Evolutionary conservation across 106 monocot genomes (phyloP), one percentile per base, ranked within the genome.

Genomic region (Posidonia australis): DNA sequence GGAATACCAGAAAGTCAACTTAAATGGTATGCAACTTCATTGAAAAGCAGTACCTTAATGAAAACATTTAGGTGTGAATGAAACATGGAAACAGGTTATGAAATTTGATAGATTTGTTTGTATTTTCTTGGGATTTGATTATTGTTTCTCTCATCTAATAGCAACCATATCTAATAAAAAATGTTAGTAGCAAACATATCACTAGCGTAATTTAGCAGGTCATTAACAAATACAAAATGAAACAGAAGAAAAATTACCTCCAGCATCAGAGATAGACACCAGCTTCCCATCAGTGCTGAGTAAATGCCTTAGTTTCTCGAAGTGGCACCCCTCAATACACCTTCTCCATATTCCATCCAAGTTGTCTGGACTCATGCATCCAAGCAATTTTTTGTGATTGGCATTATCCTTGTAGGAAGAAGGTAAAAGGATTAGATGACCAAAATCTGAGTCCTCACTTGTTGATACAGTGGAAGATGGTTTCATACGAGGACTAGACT

Each of bases 281-380:
- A 89, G 76, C 70, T 67, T 86, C 62, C 86, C 93, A 73, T 86
- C 70, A 18, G 57, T 60, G 52, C 22, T 62, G 31, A 94, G 79
- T 58, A 94, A 62, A 51, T 84, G 57, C 52, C 67, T 73, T 62
- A 94, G 66, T 57, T 81, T 80, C 63, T 74, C 82, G 6, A 81
- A 86, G 66, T 84, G 86, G 51, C 93, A 94, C 56, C 66, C 77
- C 43, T 86, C 76, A 31, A 94, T 89, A 74, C 93, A 89, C 54
- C 68, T 72, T 69, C 61, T 86, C 93, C 93, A 94, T 64, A 94
- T 74, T 17, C 80, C 70, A 60, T 74, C 68, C 70, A 86, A 58
- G n/a, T 79, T 77, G 17, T 72, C 58, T 53, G 57, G 17, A 57
- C 17, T 28, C 11, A 16, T 26, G 26, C 23, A 53, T 53, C 53